A percentile compares a stretch with the other conserved stretches of the same genome.
Conservation (phyloP, 495 filamentous ascomycete species). For the Penicillium bialowiezense region DNA sequence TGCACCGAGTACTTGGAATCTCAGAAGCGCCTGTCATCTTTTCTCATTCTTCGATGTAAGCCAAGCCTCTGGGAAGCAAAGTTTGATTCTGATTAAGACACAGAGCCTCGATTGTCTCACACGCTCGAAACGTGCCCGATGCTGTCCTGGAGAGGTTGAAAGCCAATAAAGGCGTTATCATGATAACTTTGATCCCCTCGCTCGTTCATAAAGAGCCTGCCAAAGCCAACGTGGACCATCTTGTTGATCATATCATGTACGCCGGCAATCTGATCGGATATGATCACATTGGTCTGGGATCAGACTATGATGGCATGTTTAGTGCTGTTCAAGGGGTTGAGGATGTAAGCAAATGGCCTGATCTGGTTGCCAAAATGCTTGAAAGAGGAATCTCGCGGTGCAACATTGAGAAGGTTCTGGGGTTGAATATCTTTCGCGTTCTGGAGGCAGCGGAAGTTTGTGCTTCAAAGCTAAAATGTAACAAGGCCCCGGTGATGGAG, state of each 20-base stretch:
- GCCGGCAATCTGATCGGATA: constrained; percentile 68
- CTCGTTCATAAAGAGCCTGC: background rate
- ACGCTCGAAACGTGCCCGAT: constrained; percentile 74
- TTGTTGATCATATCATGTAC: constrained; percentile 66
- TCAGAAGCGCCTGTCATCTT: constrained; percentile 70
- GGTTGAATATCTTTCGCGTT: too few species aligned
- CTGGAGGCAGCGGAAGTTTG: too few species aligned
- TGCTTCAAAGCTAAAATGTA: too few species aligned
- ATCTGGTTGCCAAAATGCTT: constrained; percentile 44
- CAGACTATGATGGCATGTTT: constrained; percentile 65
- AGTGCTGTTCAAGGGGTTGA: constrained; percentile 36
- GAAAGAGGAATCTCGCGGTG: too few species aligned
- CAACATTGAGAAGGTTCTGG: too few species aligned
- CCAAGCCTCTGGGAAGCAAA: constrained; percentile 4
- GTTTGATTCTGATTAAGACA: background rate
- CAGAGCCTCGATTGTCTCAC: constrained; percentile 51
- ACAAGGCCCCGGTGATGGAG: too few species aligned
- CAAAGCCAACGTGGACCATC: constrained; percentile 63
- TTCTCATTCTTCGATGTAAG: constrained; percentile 65
- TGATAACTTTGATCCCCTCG: constrained; percentile 41
- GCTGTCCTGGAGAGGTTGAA: constrained; percentile 50
- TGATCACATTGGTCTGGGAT: constrained; percentile 72
- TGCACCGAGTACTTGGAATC: constrained; percentile 61
- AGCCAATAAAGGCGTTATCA: constrained; percentile 60
- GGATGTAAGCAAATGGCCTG: constrained; percentile 73